A percentile compares a stretch with the other conserved stretches of the same genome.
These are phyloP conservation scores for Solanum megistacrolobum DNA, from an alignment of 257 asterid genomes.

Conservation along the genomic window DNA sequence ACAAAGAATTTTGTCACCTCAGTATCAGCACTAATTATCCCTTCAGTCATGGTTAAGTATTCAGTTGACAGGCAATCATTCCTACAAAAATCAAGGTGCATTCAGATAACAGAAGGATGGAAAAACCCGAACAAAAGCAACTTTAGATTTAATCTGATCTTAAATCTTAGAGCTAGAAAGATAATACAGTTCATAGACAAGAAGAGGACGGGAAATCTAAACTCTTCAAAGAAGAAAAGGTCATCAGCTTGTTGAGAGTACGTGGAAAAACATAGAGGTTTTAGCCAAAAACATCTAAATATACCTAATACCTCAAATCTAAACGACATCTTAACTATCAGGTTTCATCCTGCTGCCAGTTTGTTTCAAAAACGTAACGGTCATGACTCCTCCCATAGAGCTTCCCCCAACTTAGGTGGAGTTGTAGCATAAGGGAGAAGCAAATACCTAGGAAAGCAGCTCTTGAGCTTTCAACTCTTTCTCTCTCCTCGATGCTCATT, in stretches of 20 bases:
- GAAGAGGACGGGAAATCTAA: not conserved
- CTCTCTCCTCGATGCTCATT: not conserved
- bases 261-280: not conserved
- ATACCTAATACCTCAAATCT: not conserved
- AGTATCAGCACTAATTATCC: conserved; percentile 19
- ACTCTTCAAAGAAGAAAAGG: not conserved
- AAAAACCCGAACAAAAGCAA: not conserved
- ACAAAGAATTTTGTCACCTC: conserved; percentile 34
- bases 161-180: not conserved
- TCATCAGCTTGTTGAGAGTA: not conserved
- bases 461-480: not conserved
- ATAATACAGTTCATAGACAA: not conserved
- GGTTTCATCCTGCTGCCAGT: not conserved
- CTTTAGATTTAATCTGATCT: not conserved
- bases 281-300: not conserved
- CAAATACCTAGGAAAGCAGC: not conserved
- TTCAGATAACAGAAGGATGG: conserved; percentile 5
- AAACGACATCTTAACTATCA: not conserved
- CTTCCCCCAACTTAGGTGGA: not conserved
- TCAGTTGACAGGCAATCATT: conserved; percentile 23
- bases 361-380: not conserved
- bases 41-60: conserved; percentile 8
- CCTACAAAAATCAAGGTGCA: conserved; percentile 18
- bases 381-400: not conserved
- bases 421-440: not conserved